These are phyloP conservation scores for Trichothecium roseum DNA, from an alignment of 2,329 filamentous ascomycete genomes.

Conservation along the genomic window DNA sequence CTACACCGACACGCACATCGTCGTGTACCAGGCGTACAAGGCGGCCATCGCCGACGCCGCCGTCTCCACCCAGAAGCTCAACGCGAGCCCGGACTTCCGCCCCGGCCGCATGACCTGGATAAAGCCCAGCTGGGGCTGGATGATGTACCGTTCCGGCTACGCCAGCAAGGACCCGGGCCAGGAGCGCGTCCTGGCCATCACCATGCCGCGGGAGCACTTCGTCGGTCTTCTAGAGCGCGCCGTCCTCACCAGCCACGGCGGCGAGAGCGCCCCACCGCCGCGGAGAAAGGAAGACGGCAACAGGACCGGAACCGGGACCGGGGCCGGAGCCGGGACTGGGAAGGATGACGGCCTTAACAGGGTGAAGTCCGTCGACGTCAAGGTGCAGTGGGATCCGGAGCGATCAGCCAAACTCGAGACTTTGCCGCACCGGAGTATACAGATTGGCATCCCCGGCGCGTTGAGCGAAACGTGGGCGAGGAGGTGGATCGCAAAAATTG, in stretches of 20 bases:
- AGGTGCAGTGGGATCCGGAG: conserved; percentile 58
- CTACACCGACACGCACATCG: conserved; percentile 40
- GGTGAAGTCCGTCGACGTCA: conserved; percentile 26
- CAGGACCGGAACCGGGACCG: too few relatives aligned
- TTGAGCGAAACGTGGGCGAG: conserved; percentile 35
- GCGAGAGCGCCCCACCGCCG: neutral
- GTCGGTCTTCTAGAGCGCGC: conserved; percentile 30
- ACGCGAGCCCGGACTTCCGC: conserved; percentile 40
- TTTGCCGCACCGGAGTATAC: conserved; percentile 44
- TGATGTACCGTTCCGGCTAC: conserved; percentile 54
- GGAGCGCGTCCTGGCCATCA: conserved; percentile 45
- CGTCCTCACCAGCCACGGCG: conserved; percentile 19
- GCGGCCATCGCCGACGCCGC: conserved; percentile 40
- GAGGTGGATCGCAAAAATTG: conserved; percentile 42
- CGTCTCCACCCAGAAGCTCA: conserved; percentile 37
- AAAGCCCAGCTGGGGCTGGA: conserved; percentile 54
- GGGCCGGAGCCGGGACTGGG: too few relatives aligned
- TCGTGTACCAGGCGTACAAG: conserved; percentile 53
- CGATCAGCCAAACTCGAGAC: conserved; percentile 31
- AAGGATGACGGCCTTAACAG: too few relatives aligned
- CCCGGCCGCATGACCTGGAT: conserved; percentile 54
- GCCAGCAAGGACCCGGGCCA: conserved; percentile 45
- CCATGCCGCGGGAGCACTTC: conserved; percentile 41
- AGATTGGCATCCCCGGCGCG: conserved; percentile 45
- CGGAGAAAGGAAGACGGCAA: neutral